Percentiles rank a stretch among this genome's conserved stretches.
Conservation (phyloP, 345 rosid species). For the Schrenkiella parvula region DNA sequence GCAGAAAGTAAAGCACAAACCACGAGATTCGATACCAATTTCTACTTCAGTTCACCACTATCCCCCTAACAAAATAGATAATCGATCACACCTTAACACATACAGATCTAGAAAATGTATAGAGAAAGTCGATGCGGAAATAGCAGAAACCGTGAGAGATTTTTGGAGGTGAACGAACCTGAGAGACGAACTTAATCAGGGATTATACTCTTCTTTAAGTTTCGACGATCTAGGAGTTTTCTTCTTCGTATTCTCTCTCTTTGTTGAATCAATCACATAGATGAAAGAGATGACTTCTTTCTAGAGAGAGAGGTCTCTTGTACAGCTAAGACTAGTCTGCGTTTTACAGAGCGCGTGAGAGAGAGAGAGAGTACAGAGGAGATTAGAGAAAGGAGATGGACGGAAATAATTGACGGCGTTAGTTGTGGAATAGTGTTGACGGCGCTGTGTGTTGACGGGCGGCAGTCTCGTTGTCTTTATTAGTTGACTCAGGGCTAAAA, state of each 20-base stretch:
- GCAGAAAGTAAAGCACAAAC: neutral
- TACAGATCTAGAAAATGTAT: conserved; percentile 22
- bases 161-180: neutral
- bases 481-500: neutral
- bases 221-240: neutral
- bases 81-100: neutral
- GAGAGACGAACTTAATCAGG: neutral
- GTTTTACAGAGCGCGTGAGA: conserved; percentile 9
- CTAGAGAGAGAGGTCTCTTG: conserved; percentile 14
- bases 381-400: conserved; percentile 21
- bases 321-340: conserved; percentile 35
- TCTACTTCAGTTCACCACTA: neutral
- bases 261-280: conserved; percentile 4
- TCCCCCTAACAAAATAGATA: neutral
- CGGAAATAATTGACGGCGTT: conserved; percentile 30
- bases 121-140: neutral
- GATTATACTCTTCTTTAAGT: neutral
- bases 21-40: conserved; percentile 4
- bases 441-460: conserved; percentile 16
- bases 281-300: neutral
- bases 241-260: neutral
- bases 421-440: conserved; percentile 13
- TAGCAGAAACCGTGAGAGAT: neutral
- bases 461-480: neutral
- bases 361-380: neutral